These are phyloP conservation scores for Talaromyces funiculosus DNA, from an alignment of 2,329 filamentous ascomycete genomes.

Conservation along the genomic window DNA sequence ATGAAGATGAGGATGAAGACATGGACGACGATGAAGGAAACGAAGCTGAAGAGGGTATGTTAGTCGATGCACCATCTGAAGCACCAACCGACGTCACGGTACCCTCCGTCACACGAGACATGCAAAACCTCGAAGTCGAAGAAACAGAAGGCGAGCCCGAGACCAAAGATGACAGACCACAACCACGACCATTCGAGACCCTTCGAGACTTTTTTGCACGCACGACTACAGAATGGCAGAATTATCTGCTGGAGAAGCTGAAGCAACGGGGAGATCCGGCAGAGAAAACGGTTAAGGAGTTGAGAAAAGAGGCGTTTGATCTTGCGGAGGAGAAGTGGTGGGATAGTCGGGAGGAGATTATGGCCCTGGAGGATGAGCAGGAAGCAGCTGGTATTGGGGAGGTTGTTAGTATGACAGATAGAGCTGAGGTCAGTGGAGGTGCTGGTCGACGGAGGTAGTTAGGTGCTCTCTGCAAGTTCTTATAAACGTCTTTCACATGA, in stretches of 20 bases:
- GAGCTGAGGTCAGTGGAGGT: slow-evolving; percentile 44
- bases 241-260: slow-evolving; percentile 69
- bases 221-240: slow-evolving; percentile 86
- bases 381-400: slow-evolving; percentile 92
- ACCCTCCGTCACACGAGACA: slow-evolving; percentile 30
- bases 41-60: slow-evolving; percentile 44
- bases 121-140: slow-evolving; percentile 35
- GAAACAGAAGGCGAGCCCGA: slow-evolving; percentile 35
- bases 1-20: slow-evolving; percentile 37
- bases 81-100: slow-evolving; percentile 33
- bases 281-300: slow-evolving; percentile 73
- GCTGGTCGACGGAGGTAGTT: slow-evolving; percentile 42
- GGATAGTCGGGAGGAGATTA: slow-evolving; percentile 93
- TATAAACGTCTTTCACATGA: no score
- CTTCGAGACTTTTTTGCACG: slow-evolving; percentile 87
- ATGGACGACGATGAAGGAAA: slow-evolving; percentile 38
- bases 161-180: slow-evolving; percentile 69
- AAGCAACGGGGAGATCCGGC: slow-evolving; percentile 56
- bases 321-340: slow-evolving; percentile 97
- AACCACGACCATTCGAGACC: slow-evolving; percentile 77
- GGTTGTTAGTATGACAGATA: slow-evolving; percentile 80
- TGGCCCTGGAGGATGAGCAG: slow-evolving; percentile 87
- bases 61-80: slow-evolving; percentile 32
- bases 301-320: slow-evolving; percentile 85
- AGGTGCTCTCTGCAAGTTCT: neutral